These are phyloP conservation scores for Hymenoscyphus scutula DNA, from an alignment of 2,329 filamentous ascomycete species.

Conservation along the genomic window DNA sequence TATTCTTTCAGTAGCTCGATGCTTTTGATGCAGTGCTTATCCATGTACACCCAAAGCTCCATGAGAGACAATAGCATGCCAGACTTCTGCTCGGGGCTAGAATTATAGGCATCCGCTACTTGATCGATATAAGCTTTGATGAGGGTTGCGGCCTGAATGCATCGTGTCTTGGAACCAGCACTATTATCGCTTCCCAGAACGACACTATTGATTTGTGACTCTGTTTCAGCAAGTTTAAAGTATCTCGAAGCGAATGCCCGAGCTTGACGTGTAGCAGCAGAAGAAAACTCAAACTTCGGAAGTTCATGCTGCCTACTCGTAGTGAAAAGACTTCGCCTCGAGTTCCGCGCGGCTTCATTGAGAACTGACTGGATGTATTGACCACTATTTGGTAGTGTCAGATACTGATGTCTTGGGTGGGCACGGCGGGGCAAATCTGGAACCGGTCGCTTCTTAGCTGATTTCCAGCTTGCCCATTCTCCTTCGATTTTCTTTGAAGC, in stretches of 20 bases:
- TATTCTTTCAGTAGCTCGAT: slow-evolving; percentile 51
- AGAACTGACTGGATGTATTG: slow-evolving; percentile 33
- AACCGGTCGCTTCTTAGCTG: slow-evolving; percentile 39
- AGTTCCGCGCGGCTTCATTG: not conserved
- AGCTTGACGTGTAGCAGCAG: slow-evolving; percentile 5
- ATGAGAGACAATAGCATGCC: slow-evolving; percentile 52
- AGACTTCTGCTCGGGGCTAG: slow-evolving; percentile 49
- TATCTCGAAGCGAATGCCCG: slow-evolving; percentile 28
- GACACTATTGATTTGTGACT: slow-evolving; percentile 22
- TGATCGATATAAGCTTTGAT: slow-evolving; percentile 40
- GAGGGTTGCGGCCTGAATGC: slow-evolving; percentile 33
- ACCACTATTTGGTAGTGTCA: slow-evolving; percentile 44
- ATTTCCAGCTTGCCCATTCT: slow-evolving; percentile 44
- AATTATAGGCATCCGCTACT: slow-evolving; percentile 40
- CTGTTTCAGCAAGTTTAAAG: slow-evolving; percentile 25
- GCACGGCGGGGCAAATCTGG: slow-evolving; percentile 42
- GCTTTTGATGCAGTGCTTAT: slow-evolving; percentile 41
- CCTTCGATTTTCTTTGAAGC: slow-evolving; percentile 35
- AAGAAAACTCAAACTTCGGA: slow-evolving; percentile 8
- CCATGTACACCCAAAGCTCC: slow-evolving; percentile 58
- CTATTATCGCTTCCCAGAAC: not conserved
- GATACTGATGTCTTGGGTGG: slow-evolving; percentile 30
- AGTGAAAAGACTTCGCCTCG: too few species aligned
- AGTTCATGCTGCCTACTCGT: not conserved
- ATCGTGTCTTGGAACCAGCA: slow-evolving; percentile 23